Base-by-base conservation (phyloP, 805 yeast genomes). In the Wickerhamomyces kurtzmanii region DNA sequence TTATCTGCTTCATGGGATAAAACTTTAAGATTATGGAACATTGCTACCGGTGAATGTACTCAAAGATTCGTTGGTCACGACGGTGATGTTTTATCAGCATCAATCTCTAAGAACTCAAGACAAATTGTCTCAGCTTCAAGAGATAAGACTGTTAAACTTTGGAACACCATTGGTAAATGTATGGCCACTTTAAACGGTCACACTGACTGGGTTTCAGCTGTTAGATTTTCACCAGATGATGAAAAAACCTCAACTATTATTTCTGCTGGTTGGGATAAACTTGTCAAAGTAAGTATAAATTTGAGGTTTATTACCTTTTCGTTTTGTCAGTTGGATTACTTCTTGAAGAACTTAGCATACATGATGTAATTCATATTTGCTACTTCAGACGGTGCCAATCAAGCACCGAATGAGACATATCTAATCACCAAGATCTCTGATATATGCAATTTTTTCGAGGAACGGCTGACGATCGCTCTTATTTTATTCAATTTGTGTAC, bases 381-480 rank as follows among this genome's bases (percentile, higher is more conserved):
- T 89, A 89, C 98, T 89, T 89, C 96, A 72, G 98, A 89, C 85
- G 79, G 54, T 43, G 64, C 62, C 59, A 45, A 49, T 55, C 43
- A 42, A 34, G 63, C 64, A 55, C 59, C 81, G 91, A 75, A 85
- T 89, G 98, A 91, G 96, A 89, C 94, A 78, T 76, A 67, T 59
- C 40, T 67, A 68, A 75, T 80, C 96, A 86, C 96, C 96, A 86
- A 84, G 96, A 86, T 86, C 95, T 82, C 96, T 87, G 96, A 87
- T 76, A 54, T 47, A 40, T 23, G 22, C 30, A 32, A 32, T 32
- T 22, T 13, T 10, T 8, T 12, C 13, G 24, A 21, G 10, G 17
- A 28, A 17, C n/a, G 17, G 12, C 14, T 17, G 23, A 15, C 11
- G 17, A n/a, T 8, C n/a, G 20, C 23, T 12, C 15, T 19, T 20